phyloP scores from a whole-genome alignment of 371 early-diverging fungal species.

The Polyrhizophydium stewartii region DNA sequence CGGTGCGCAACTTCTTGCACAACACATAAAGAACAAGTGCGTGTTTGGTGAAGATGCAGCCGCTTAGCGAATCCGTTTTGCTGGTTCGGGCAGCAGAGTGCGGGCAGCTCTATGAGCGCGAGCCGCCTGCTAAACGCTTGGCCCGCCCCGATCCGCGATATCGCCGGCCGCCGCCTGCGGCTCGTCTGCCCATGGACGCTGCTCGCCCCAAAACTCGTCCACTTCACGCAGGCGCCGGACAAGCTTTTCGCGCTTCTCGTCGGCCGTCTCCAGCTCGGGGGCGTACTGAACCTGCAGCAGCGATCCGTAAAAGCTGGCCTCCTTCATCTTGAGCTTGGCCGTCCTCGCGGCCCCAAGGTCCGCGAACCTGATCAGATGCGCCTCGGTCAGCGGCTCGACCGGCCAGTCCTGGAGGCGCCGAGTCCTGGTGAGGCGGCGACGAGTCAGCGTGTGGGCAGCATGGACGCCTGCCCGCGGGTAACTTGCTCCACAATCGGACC shows the following conservation, averaged over 20 bases:
- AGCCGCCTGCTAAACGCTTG: too few relatives aligned
- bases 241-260: background rate
- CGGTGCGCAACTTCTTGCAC: constrained; percentile 70
- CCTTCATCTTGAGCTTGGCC: background rate
- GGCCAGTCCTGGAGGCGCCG: background rate
- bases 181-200: too few relatives aligned
- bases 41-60: background rate
- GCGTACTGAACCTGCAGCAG: background rate
- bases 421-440: too few relatives aligned
- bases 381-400: background rate
- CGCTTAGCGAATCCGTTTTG: too few relatives aligned
- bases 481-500: background rate
- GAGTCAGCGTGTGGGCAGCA: too few relatives aligned
- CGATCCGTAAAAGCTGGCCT: constrained; percentile 1
- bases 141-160: too few relatives aligned
- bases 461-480: too few relatives aligned
- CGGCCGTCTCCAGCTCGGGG: background rate
- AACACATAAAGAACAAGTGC: background rate
- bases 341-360: background rate
- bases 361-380: background rate
- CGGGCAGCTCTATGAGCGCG: too few relatives aligned
- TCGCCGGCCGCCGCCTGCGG: too few relatives aligned
- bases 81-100: too few relatives aligned
- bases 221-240: background rate
- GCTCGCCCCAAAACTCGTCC: too few relatives aligned